phyloP scores from a whole-genome alignment of 805 yeast species.

The Saturnispora gosingensis region DNA sequence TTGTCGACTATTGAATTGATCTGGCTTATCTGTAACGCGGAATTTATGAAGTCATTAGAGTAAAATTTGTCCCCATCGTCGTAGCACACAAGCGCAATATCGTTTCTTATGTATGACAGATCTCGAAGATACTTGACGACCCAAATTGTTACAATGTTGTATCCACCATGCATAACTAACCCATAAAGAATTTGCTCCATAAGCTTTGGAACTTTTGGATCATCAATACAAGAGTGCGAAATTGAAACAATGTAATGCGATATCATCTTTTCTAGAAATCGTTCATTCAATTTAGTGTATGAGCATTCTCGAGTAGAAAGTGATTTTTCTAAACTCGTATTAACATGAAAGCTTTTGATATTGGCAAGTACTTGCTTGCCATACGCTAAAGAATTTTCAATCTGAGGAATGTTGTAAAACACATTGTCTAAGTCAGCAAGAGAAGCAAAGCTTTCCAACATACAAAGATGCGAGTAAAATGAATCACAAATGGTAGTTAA shows the following conservation, averaged over 20 bases:
- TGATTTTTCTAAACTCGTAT: neutral
- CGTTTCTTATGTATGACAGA: conserved; percentile 5
- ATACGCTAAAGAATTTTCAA: neutral
- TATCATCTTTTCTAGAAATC: conserved; percentile 6
- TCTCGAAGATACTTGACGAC: conserved; percentile 9
- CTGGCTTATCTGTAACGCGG: neutral
- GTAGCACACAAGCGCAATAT: conserved; percentile 9
- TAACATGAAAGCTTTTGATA: neutral
- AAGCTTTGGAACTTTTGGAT: conserved; percentile 8
- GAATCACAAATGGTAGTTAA: neutral
- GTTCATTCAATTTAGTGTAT: neutral
- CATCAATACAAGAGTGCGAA: conserved; percentile 7
- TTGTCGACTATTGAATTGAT: neutral
- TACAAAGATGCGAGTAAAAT: neutral
- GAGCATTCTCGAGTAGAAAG: neutral
- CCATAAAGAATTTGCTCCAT: conserved; percentile 10
- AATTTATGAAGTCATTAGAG: neutral
- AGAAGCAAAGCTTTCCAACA: conserved; percentile 1
- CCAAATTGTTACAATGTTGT: conserved; percentile 11
- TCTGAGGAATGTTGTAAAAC: neutral
- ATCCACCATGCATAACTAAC: conserved; percentile 14
- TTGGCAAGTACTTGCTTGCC: conserved; percentile 4
- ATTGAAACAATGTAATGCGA: conserved; percentile 7
- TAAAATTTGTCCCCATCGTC: conserved; percentile 11
- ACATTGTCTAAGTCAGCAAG: conserved; percentile 1